phyloP scores from a whole-genome alignment of 2,329 filamentous ascomycete genomes.

The Diaporthe ilicicola region DNA sequence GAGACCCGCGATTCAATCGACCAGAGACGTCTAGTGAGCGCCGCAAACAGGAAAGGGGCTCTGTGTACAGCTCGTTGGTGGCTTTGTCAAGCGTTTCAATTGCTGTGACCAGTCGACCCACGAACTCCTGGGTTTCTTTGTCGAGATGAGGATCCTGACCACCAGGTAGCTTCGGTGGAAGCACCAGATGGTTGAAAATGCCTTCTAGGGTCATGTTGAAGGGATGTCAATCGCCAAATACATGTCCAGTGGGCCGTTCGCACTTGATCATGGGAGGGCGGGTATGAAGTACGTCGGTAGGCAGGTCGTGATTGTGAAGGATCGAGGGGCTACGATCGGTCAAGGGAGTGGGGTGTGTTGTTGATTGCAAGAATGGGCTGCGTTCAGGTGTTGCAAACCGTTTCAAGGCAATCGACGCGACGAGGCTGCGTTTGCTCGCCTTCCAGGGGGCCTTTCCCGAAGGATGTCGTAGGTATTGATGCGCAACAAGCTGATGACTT shows the following conservation, averaged over 20 bases:
- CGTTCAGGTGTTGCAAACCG: not conserved
- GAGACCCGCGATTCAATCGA: conserved; percentile 15
- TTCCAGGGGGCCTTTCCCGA: not conserved
- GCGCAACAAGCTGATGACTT: not conserved
- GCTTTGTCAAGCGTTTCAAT: not conserved
- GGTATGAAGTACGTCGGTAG: not conserved
- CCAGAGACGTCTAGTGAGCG: not conserved
- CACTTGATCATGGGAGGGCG: not conserved
- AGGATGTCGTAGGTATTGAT: not conserved
- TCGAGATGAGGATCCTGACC: conserved; percentile 40
- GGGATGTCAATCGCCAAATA: no score
- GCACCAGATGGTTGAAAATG: conserved; percentile 47
- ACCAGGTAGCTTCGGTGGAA: conserved; percentile 48
- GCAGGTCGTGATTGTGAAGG: not conserved
- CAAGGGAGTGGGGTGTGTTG: not conserved
- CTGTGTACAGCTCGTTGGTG: not conserved
- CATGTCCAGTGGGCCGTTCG: not conserved
- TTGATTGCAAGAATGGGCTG: not conserved
- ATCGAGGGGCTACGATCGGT: fast-evolving
- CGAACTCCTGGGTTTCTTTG: conserved; percentile 37
- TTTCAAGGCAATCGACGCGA: not conserved
- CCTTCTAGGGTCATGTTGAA: conserved; percentile 14
- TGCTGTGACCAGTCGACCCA: conserved; percentile 33
- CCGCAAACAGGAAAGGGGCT: not conserved
- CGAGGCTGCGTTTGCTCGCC: not conserved